A percentile compares a stretch with the other conserved stretches of the same genome.
These are phyloP conservation scores for Paramecium biaurelia DNA, from an alignment of 73 alveolate genomes.

Conservation along the genomic window DNA sequence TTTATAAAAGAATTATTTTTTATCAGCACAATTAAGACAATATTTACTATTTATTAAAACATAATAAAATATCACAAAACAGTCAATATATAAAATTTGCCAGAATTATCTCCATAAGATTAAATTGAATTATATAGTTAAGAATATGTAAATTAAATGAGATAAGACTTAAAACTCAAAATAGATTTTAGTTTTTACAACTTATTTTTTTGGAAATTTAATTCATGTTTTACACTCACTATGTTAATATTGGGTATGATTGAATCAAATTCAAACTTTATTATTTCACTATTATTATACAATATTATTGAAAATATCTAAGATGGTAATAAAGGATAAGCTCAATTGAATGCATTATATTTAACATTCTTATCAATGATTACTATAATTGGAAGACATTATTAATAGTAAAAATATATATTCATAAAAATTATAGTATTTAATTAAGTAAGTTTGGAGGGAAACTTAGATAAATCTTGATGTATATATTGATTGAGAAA, in stretches of 20 bases:
- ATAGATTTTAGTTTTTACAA: neutral
- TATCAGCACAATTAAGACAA: neutral
- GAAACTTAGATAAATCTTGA: constrained; percentile 20
- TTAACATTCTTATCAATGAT: neutral
- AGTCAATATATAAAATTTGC: neutral
- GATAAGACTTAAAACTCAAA: neutral
- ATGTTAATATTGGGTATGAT: neutral
- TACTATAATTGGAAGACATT: neutral
- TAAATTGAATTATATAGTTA: neutral
- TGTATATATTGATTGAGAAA: neutral
- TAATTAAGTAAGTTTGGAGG: constrained; percentile 6
- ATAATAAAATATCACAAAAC: neutral
- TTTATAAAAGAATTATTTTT: neutral
- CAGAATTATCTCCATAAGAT: neutral
- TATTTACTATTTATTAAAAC: neutral
- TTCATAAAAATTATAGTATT: neutral
- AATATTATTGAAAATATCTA: neutral
- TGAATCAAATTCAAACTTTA: neutral
- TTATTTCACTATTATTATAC: neutral
- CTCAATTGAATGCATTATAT: neutral
- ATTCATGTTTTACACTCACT: neutral
- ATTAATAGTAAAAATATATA: neutral
- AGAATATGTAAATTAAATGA: neutral
- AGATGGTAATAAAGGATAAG: neutral
- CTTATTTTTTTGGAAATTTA: neutral